Evolutionary conservation across 2,329 filamentous ascomycete genomes (phyloP), one percentile per base, ranked within the genome.

Genomic region (Shiraia sp.): DNA sequence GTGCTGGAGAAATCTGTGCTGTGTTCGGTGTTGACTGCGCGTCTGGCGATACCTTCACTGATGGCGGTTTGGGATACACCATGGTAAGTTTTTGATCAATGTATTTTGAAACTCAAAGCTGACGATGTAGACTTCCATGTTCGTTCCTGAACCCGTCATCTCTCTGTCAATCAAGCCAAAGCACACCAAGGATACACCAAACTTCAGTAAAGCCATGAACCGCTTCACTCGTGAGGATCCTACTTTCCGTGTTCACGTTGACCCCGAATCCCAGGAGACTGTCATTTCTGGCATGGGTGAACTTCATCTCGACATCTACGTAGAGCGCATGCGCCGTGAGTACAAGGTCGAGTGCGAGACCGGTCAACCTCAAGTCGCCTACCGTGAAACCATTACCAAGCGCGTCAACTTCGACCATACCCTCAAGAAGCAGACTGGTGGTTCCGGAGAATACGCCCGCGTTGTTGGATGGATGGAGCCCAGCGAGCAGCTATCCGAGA

Each of bases 241-340:
- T 3, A 99, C 93, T 10, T 99, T 99, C 82, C 85, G 93, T 39
- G 88, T 99, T 26, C 87, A 90, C 60, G 90, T 96, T 60, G 93
- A 99, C 65, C 73, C 82, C 12, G 93, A 99, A 75, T 92, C 87
- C 52, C 87, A 95, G 66, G 90, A 99, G 76, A 97, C 92, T 33
- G 95, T 99, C 65, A 97, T 99, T 65, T 95, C 88, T 29, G 93
- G 93, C 46, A 99, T 99, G 93, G 93, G 93, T 57, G 93, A 99
- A 72, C 73, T 99, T 56, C 93, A 99, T 72, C 79, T 99, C 19
- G 91, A 96, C 64, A 95, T 99, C 63, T 99, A 99, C 71, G 85
- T 99, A 36, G 93, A 99, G 76, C 90, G 93, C 57, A 91, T 99
- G 76, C 87, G 88, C 59, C 87, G 93, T 65, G 93, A 99, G 74